Evolutionary conservation across 2,329 filamentous ascomycete species (phyloP), one percentile per base, ranked within the genome.

Genomic region (Tolypocladium sp.): DNA sequence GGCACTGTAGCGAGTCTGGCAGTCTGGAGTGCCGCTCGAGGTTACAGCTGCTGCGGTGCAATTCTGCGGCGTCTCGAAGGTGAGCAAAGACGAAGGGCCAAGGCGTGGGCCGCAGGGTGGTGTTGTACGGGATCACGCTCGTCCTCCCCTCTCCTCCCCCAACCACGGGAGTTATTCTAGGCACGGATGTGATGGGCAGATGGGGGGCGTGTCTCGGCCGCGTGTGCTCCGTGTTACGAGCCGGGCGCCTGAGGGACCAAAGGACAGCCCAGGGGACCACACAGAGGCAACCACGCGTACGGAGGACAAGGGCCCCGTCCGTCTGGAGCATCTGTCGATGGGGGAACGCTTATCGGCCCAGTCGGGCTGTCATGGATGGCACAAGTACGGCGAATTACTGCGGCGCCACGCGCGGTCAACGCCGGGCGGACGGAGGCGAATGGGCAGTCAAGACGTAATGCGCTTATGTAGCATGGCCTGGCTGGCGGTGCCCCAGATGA

Each of bases 391-490:
- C 46, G 46, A 49, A 27, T 52, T 33, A 1, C 30, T 52, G 49
- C 49, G 30, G 49, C 49, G 49, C 49, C 49, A 52, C 49, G 49
- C 46, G 30, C 49, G 20, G 40, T 10, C 20, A 2, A 42, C 40
- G 40, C 37, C 6, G 41, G 41, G 17, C 41, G 41, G 15, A 2
- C 56, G 25, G 57, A 57, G 58, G 59, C 66, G 67, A 68, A 69
- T 68, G 58, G 62, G 59, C 60, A 59, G 38, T 49, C 57, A 58
- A 58, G 63, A 68, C 65, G 67, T 68, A 69, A 69, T 66, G 63
- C 59, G 58, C 66, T 69, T 64, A 68, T 62, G 63, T 63, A 52
- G 27, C 6, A 27, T n/a, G n/a, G 30, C 30, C 30, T 33, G 30
- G 30, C 30, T 33, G 30, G 6, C 30, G 30, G 30, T 7, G 30